These are phyloP conservation scores for Ogataea corticis DNA, from an alignment of 805 yeast species.

Conservation along the genomic window DNA sequence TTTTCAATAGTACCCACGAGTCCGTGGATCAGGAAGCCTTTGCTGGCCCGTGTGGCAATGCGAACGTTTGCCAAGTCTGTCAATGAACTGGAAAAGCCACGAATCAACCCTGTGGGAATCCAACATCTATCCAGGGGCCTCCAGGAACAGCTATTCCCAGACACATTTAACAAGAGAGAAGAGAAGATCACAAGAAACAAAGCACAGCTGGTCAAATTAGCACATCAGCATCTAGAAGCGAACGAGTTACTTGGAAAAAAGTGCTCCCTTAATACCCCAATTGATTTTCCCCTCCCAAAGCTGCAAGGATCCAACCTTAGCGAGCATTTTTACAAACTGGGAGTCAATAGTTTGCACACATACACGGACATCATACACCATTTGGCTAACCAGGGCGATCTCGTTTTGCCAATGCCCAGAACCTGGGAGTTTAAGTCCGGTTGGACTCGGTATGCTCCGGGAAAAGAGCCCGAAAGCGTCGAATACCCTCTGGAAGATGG, in stretches of 20 bases:
- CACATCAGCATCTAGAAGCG: slow-evolving; percentile 56
- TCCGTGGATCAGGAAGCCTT: background rate
- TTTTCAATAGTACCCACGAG: background rate
- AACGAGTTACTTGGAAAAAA: slow-evolving; percentile 76
- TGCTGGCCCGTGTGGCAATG: background rate
- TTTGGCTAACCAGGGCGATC: slow-evolving; percentile 40
- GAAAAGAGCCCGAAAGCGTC: slow-evolving; percentile 56
- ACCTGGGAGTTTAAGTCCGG: slow-evolving; percentile 67
- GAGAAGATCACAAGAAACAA: slow-evolving; percentile 29
- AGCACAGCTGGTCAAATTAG: slow-evolving; percentile 46
- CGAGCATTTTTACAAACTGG: slow-evolving; percentile 82
- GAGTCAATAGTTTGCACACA: slow-evolving; percentile 56
- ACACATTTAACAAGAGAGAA: slow-evolving; percentile 19
- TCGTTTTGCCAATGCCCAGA: slow-evolving; percentile 40
- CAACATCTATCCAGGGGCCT: slow-evolving; percentile 66
- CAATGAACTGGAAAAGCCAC: slow-evolving; percentile 38
- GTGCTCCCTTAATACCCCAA: slow-evolving; percentile 62
- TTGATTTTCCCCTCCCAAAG: slow-evolving; percentile 61
- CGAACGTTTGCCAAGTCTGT: background rate
- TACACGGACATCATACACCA: slow-evolving; percentile 53
- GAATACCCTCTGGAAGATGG: slow-evolving; percentile 69
- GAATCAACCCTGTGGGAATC: slow-evolving; percentile 77
- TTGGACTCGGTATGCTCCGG: slow-evolving; percentile 74
- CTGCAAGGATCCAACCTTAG: slow-evolving; percentile 74
- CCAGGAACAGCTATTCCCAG: slow-evolving; percentile 63